Base-by-base conservation (phyloP, 768 basidiomycete genomes). In the Russula sp. region DNA sequence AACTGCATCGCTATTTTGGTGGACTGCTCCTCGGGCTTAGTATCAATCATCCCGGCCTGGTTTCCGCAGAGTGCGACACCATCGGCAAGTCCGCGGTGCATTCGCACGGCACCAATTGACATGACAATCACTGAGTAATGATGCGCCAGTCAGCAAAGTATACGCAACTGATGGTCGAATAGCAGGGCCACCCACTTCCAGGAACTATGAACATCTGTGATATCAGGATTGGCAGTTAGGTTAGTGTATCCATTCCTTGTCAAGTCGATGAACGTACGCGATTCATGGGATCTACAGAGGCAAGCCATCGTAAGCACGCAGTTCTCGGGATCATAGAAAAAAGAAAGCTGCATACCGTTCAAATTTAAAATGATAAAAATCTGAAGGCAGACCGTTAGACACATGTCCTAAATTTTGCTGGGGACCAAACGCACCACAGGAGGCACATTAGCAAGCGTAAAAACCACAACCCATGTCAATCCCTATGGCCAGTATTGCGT, bases 141-240 rank as follows among this genome's bases (percentile, higher is more conserved):
- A 10, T 28, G 20, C 16, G 2, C 6, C 7, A 20, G 20, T 59
- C 16, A 59, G 57, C 2, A 16, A 51, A 38, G 13, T 22, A 8
- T 3, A n/a, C 22, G 7, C 0, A 42, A 22, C 5, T 6, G 10
- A 42, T 6, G 40, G 18, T 42, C 18, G 32, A 14, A 7, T 0
- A 7, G 11, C 38, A n/a, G n/a, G n/a, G n/a, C n/a, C 14, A 61
- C 62, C 32, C 26, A 63, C 63, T 2, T 20, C 14, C 24, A 2
- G 63, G 62, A 51, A 51, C 0, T 18, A 24, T 22, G 30, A 63
- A 58, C 57, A 63, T 63, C 63, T 63, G 32, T 11, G 36, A 13
- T 1, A 14, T 42, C 24, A 30, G 30, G 4, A 14, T 22, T 20
- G 14, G 22, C 4, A 26, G 49, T 5, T 38, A 34, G n/a, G 40